Percentiles rank a stretch among this genome's conserved stretches.
Evolutionary conservation across 345 rosid species (phyloP).

Genomic region (Lepidium sativum): DNA sequence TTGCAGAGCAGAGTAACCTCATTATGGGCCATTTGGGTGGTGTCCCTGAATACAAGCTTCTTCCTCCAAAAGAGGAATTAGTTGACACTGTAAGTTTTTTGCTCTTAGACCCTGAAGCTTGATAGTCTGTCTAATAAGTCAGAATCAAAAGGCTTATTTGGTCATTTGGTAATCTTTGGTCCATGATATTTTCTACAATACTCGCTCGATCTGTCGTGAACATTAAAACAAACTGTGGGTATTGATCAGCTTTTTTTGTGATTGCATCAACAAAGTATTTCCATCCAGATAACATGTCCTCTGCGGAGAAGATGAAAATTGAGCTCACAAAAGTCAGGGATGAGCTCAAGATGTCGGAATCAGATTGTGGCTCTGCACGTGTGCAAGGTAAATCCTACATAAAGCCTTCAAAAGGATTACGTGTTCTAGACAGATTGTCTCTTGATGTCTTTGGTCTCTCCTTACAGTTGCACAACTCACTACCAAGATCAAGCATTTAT

Average conservation of each 20-base stretch:
- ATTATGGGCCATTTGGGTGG: conserved; percentile 25
- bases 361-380: conserved; percentile 90
- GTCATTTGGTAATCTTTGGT: not conserved
- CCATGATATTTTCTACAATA: not conserved
- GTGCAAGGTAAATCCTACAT: conserved; percentile 59
- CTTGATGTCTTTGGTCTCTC: conserved; percentile 4
- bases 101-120: not conserved
- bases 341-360: conserved; percentile 84
- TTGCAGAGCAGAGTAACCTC: conserved; percentile 37
- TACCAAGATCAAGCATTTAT: conserved; percentile 80
- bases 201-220: not conserved
- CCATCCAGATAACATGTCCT: conserved; percentile 90
- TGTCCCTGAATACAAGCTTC: conserved; percentile 38
- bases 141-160: not conserved
- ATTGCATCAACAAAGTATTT: conserved; percentile 41
- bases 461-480: conserved; percentile 90
- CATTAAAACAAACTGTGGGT: not conserved
- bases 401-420: not conserved
- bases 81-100: conserved; percentile 59
- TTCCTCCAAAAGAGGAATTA: conserved; percentile 64
- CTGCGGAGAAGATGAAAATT: conserved; percentile 71
- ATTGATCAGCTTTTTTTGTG: conserved; percentile 18
- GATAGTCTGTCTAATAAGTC: not conserved
- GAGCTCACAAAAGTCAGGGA: conserved; percentile 78
- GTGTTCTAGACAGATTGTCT: not conserved